Evolutionary conservation across 139 green algal genomes (phyloP), one percentile per base, ranked within the genome.

Genomic region (Coelastrella sp.): DNA sequence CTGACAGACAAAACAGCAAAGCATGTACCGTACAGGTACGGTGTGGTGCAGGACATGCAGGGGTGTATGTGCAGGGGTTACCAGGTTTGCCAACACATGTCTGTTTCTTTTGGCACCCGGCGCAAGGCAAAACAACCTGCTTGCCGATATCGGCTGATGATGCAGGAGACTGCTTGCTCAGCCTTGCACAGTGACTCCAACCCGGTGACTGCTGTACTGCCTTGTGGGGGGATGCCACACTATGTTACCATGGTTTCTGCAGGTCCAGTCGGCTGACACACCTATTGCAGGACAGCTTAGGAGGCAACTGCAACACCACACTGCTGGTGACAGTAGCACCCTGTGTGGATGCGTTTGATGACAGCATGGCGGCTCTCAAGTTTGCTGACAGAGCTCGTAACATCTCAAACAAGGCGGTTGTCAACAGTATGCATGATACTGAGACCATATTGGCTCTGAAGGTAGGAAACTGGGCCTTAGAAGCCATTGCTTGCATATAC

Each of bases 201-300:
- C 32, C 32, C 32, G 32, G 32, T 47, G 32, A 47, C 32, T 47
- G 32, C 32, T 47, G 32, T 47, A 47, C 32, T 47, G 32, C 32
- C 32, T 47, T 47, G 32, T 47, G 32, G 32, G 64, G 11, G 13
- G 64, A 7, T 71, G 64, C 11, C 4, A 11, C 13, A 78, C n/a
- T 32, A 78, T n/a, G 7, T 17, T 32, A 17, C 11, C 73, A n/a
- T 78, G 73, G 7, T 80, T 5, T 6, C 77, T 90, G 20, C 73
- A 90, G 96, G 60, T 92, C 95, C 90, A 95, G 88, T 89, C 95
- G 93, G 80, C 94, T 98, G 66, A 98, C 96, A 19, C 98, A 97
- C 87, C 94, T 99, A 83, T 96, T 99, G 64, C 96, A 98, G 56
- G 83, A 88, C 83, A 88, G 83, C 11, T 19, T 88, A 22, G 83